phyloP scores from a whole-genome alignment of 805 yeast genomes.

The Sugiyamaella americana region DNA sequence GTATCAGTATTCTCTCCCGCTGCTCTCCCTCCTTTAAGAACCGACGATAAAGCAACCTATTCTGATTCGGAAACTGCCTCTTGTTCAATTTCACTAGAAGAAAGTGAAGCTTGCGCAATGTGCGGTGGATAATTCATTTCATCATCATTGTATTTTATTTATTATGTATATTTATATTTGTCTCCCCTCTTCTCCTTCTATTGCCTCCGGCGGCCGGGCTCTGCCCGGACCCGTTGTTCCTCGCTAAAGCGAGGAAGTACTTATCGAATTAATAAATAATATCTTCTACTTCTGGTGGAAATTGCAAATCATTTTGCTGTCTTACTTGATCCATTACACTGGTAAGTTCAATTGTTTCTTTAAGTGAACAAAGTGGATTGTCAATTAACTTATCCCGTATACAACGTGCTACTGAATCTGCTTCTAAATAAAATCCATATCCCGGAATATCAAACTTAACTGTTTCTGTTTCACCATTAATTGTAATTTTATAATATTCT shows the following conservation, averaged over 20 bases:
- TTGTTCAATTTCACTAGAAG: too few species aligned
- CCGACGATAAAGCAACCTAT: too few species aligned
- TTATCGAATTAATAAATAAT: not conserved
- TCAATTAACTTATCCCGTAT: not conserved
- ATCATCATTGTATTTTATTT: not conserved
- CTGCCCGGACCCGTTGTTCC: too few species aligned
- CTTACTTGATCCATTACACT: slow-evolving; percentile 9
- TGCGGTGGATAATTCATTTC: slow-evolving; percentile 66
- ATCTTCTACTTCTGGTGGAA: slow-evolving; percentile 3
- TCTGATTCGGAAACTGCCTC: too few species aligned
- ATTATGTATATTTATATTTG: too few species aligned
- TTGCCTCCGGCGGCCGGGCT: too few species aligned
- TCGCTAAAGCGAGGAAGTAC: too few species aligned
- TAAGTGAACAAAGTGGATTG: slow-evolving; percentile 5
- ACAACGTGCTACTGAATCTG: not conserved
- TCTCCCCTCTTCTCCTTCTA: too few species aligned
- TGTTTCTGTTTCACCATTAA: not conserved
- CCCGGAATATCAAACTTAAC: not conserved
- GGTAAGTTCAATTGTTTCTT: slow-evolving; percentile 7
- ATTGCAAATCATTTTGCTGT: slow-evolving; percentile 4
- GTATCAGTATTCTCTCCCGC: too few species aligned
- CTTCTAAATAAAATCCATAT: slow-evolving; percentile 3
- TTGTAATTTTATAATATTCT: not conserved
- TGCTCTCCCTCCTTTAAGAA: too few species aligned
- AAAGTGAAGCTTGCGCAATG: slow-evolving; percentile 78